phyloP scores from a whole-genome alignment of 345 rosid species.

The Raphanus raphanistrum region DNA sequence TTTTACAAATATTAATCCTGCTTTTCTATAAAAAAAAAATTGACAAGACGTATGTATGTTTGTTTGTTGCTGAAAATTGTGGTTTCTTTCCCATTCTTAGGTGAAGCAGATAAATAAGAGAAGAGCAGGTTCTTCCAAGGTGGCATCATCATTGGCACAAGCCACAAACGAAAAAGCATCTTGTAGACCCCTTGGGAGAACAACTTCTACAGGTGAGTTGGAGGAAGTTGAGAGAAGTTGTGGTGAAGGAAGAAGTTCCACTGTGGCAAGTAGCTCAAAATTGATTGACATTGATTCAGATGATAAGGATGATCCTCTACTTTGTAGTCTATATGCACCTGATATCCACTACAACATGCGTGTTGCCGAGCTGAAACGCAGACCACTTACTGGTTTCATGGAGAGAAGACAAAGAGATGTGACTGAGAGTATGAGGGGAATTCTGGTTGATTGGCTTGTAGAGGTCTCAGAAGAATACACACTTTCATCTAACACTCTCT shows the following conservation, averaged over 20 bases:
- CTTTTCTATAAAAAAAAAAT: no score
- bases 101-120: slow-evolving; percentile 49
- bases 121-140: slow-evolving; percentile 42
- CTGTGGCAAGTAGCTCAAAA: slow-evolving; percentile 41
- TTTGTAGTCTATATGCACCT: slow-evolving; percentile 75
- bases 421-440: slow-evolving; percentile 83
- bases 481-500: slow-evolving; percentile 79
- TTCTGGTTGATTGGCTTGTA: slow-evolving; percentile 95
- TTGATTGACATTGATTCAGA: slow-evolving; percentile 66
- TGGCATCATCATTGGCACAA: slow-evolving; percentile 50
- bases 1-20: neutral
- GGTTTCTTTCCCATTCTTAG: slow-evolving; percentile 39
- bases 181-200: slow-evolving; percentile 18
- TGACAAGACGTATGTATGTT: neutral
- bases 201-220: slow-evolving; percentile 19
- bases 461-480: slow-evolving; percentile 97
- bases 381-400: slow-evolving; percentile 64
- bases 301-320: slow-evolving; percentile 57
- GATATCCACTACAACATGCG: slow-evolving; percentile 68
- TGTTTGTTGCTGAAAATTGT: neutral
- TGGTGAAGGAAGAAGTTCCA: slow-evolving; percentile 33
- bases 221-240: slow-evolving; percentile 46
- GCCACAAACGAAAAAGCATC: slow-evolving; percentile 16
- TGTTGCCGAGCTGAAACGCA: slow-evolving; percentile 60
- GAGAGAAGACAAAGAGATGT: slow-evolving; percentile 70